Conservation (phyloP, 2,329 filamentous ascomycete genomes). For the Helotiales sp. region DNA sequence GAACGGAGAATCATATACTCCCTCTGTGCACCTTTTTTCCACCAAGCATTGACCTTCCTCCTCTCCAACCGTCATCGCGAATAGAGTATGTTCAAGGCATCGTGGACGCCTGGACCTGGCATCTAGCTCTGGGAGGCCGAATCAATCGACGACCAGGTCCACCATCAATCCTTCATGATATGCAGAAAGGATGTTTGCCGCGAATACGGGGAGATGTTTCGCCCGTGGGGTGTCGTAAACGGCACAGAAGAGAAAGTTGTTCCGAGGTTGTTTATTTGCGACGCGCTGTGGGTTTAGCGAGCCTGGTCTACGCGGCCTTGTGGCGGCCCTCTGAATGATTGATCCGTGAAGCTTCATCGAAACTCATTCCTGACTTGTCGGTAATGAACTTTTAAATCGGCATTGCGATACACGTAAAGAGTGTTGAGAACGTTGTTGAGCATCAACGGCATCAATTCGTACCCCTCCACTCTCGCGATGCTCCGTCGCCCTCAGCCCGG, state of each 20-base stretch:
- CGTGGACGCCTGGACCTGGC: background rate
- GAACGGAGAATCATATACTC: background rate
- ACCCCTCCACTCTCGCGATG: background rate
- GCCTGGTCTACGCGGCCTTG: background rate
- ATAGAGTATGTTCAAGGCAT: background rate
- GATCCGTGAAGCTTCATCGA: background rate
- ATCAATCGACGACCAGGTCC: background rate
- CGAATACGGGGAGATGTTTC: constrained; percentile 11
- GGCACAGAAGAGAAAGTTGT: background rate
- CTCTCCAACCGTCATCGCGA: background rate
- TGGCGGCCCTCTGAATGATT: background rate
- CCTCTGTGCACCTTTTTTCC: background rate
- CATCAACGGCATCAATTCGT: background rate
- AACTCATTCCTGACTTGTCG: background rate
- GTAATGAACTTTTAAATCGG: background rate
- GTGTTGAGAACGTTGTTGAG: background rate
- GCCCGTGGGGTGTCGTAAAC: background rate
- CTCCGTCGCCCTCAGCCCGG: background rate
- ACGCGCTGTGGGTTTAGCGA: constrained; percentile 5
- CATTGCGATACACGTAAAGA: background rate
- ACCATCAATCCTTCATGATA: constrained; percentile 5
- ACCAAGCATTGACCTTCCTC: background rate
- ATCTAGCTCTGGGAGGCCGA: background rate
- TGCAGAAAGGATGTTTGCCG: background rate
- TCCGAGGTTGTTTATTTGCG: constrained; percentile 3